phyloP scores from a whole-genome alignment of 108 stramenopile species.

The Discostella stelligeroides region DNA sequence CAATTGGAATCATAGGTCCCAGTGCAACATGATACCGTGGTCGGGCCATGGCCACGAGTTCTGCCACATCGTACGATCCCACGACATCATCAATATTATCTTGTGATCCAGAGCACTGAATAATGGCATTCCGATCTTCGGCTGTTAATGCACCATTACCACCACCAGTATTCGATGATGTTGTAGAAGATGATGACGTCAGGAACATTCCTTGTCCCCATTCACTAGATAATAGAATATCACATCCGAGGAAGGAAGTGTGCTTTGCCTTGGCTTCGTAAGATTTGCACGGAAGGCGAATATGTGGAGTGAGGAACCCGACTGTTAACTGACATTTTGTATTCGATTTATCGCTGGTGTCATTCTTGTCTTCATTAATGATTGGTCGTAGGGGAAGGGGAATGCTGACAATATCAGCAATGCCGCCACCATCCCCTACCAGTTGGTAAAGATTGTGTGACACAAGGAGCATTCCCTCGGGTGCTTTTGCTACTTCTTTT shows the following conservation, averaged over 20 bases:
- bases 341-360: background rate
- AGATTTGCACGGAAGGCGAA: conserved; percentile 33
- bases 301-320: conserved; percentile 34
- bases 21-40: conserved; percentile 81
- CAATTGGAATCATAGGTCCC: conserved; percentile 23
- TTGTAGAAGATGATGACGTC: too few species aligned
- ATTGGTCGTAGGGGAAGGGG: conserved; percentile 33
- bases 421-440: conserved; percentile 20
- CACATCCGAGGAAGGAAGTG: conserved; percentile 66
- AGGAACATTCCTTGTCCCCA: conserved; percentile 87
- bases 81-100: conserved; percentile 2
- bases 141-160: conserved; percentile 26
- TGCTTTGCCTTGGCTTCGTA: conserved; percentile 53
- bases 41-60: conserved; percentile 64
- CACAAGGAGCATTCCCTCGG: conserved; percentile 37
- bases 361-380: background rate
- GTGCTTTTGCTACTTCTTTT: background rate
- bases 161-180: background rate
- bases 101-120: background rate
- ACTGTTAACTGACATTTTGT: conserved; percentile 14
- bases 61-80: conserved; percentile 76
- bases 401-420: conserved; percentile 37
- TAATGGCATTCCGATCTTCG: conserved; percentile 29
- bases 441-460: conserved; percentile 46
- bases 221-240: conserved; percentile 72